Percentiles rank a stretch among this genome's conserved stretches.
Conservation (phyloP, 1,284 basidiomycete species). For the Tylopilus orsonianus region DNA sequence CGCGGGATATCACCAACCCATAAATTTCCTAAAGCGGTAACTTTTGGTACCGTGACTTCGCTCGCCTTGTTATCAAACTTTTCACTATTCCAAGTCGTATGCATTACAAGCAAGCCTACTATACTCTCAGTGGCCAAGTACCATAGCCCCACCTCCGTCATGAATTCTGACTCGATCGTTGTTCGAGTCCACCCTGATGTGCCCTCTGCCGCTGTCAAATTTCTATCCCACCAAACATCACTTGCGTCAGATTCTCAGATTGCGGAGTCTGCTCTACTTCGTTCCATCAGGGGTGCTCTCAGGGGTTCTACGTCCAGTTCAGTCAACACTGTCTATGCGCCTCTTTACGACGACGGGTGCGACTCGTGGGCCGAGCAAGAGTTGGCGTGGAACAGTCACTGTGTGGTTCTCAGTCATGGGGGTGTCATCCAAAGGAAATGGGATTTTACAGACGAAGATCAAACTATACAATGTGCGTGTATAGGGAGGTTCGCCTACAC, state of each 20-base stretch:
- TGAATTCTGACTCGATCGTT: slow-evolving; percentile 25
- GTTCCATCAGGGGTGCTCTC: slow-evolving; percentile 50
- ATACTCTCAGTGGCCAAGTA: no score
- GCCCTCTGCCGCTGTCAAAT: slow-evolving; percentile 33
- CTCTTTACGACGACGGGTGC: slow-evolving; percentile 36
- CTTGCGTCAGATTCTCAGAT: slow-evolving; percentile 7
- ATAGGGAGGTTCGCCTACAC: slow-evolving; percentile 70
- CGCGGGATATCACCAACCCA: no score
- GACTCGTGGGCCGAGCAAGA: slow-evolving; percentile 46
- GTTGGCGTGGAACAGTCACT: slow-evolving; percentile 70
- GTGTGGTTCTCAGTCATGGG: slow-evolving; percentile 69
- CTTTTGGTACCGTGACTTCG: no score
- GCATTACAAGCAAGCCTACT: no score
- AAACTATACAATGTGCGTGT: slow-evolving; percentile 75
- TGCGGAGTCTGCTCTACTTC: slow-evolving; percentile 46
- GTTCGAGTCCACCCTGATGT: slow-evolving; percentile 39
- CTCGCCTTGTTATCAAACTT: no score
- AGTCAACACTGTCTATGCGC: slow-evolving; percentile 38
- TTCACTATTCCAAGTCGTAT: no score
- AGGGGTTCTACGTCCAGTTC: slow-evolving; percentile 47
- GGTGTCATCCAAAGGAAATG: slow-evolving; percentile 73
- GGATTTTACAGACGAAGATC: slow-evolving; percentile 68
- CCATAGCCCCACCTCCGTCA: slow-evolving; percentile 4
- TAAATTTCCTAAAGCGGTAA: no score
- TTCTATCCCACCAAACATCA: slow-evolving; percentile 20